Evolutionary conservation across 2,329 filamentous ascomycete genomes (phyloP).

Genomic region (Aureobasidium pullulans): DNA sequence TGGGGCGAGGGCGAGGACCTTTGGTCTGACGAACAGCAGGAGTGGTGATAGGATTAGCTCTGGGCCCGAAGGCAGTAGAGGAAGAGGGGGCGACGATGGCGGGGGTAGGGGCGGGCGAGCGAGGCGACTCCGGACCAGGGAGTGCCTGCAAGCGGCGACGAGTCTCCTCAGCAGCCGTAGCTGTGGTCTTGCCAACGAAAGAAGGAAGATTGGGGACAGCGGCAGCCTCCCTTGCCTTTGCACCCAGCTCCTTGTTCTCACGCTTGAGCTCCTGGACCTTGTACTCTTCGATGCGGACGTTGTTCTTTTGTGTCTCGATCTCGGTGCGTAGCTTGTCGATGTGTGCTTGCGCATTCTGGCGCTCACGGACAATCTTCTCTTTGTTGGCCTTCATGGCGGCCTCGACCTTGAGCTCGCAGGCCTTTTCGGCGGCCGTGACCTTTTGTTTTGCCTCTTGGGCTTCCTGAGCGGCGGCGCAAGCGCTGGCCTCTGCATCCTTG

Average conservation of each 20-base stretch:
- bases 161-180: background rate
- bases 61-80: no score
- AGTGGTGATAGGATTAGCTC: no score
- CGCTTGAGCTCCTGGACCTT: background rate
- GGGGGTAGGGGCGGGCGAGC: no score
- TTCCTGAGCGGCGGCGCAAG: no score
- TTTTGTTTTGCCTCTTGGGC: background rate
- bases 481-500: no score
- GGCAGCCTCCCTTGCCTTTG: background rate
- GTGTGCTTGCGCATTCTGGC: background rate
- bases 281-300: background rate
- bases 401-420: background rate
- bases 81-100: no score
- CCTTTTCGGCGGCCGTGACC: constrained; percentile 4
- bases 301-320: background rate
- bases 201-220: background rate
- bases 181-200: background rate
- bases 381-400: background rate
- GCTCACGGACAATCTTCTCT: background rate
- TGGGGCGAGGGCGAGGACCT: no score
- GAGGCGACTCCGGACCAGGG: background rate
- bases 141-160: background rate
- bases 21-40: no score
- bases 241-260: background rate
- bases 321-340: background rate